A percentile compares a stretch with the other conserved stretches of the same genome.
phyloP scores from a whole-genome alignment of 345 rosid species.

The Euclidium syriacum region DNA sequence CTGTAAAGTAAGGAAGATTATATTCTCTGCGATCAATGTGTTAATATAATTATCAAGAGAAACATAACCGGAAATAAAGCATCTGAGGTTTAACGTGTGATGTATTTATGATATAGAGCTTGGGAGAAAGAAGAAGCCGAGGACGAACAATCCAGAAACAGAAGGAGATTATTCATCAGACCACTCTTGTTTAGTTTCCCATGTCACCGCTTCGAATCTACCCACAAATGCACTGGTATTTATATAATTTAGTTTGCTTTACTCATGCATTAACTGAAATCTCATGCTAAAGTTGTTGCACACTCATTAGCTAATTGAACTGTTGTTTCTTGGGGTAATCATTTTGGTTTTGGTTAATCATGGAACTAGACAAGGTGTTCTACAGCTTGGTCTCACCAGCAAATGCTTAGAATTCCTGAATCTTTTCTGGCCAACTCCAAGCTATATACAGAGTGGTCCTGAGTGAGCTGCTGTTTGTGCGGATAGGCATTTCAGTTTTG shows the following conservation, averaged over 20 bases:
- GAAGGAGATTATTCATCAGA: background rate
- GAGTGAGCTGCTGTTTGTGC: background rate
- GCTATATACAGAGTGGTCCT: background rate
- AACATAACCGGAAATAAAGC: background rate
- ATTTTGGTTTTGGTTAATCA: background rate
- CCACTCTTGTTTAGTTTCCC: constrained; percentile 5
- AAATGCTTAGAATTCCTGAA: background rate
- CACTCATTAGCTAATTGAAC: background rate
- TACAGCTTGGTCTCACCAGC: constrained; percentile 6
- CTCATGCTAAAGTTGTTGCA: background rate
- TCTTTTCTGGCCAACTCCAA: background rate
- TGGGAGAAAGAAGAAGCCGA: constrained; percentile 16
- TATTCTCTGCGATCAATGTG: no score
- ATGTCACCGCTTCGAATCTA: constrained; percentile 15
- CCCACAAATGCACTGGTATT: constrained; percentile 14
- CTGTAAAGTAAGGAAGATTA: no score
- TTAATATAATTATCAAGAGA: no score
- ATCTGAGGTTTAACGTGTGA: background rate
- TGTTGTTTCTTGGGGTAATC: background rate
- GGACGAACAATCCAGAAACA: constrained; percentile 8
- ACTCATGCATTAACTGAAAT: background rate
- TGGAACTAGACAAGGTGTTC: background rate
- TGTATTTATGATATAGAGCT: constrained; percentile 5
- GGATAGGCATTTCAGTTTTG: background rate
- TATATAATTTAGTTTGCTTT: background rate